These are phyloP conservation scores for Cucumis hystrix DNA, from an alignment of 306 rosid genomes.

Conservation along the genomic window DNA sequence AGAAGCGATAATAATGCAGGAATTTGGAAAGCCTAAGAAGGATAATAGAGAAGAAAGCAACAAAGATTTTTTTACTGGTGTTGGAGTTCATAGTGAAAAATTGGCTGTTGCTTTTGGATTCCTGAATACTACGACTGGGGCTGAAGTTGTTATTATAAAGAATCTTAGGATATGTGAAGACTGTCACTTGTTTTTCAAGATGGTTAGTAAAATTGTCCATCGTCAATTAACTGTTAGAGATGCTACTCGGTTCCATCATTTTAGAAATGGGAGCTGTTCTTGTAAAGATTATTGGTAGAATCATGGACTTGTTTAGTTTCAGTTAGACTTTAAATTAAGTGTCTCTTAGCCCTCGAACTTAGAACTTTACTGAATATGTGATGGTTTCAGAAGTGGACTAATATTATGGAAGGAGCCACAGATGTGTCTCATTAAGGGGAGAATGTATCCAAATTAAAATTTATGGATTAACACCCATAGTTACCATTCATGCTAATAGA, in stretches of 20 bases:
- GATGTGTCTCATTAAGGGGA: too few relatives aligned
- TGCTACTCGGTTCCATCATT: slow-evolving; percentile 83
- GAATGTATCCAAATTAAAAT: too few relatives aligned
- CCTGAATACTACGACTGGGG: slow-evolving; percentile 38
- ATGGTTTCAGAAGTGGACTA: not conserved
- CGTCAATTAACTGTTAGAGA: slow-evolving; percentile 70
- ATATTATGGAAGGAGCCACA: too few relatives aligned
- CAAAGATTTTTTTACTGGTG: slow-evolving; percentile 27
- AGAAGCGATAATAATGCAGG: slow-evolving; percentile 36
- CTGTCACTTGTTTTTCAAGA: slow-evolving; percentile 66
- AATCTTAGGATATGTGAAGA: slow-evolving; percentile 76
- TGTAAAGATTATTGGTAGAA: slow-evolving; percentile 79
- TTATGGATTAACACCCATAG: too few relatives aligned
- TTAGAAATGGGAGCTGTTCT: slow-evolving; percentile 63
- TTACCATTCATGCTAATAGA: too few relatives aligned
- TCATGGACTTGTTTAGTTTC: not conserved
- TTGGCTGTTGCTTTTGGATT: slow-evolving; percentile 65
- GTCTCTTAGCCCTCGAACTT: not conserved
- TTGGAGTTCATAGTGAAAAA: slow-evolving; percentile 64
- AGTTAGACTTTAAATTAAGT: not conserved
- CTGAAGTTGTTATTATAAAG: slow-evolving; percentile 59
- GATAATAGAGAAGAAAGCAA: slow-evolving; percentile 19
- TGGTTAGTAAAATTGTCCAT: slow-evolving; percentile 62
- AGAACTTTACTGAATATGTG: not conserved
- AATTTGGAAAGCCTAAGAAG: slow-evolving; percentile 15